These are phyloP conservation scores for Niebla homalea DNA, from an alignment of 495 filamentous ascomycete species.

Conservation along the genomic window DNA sequence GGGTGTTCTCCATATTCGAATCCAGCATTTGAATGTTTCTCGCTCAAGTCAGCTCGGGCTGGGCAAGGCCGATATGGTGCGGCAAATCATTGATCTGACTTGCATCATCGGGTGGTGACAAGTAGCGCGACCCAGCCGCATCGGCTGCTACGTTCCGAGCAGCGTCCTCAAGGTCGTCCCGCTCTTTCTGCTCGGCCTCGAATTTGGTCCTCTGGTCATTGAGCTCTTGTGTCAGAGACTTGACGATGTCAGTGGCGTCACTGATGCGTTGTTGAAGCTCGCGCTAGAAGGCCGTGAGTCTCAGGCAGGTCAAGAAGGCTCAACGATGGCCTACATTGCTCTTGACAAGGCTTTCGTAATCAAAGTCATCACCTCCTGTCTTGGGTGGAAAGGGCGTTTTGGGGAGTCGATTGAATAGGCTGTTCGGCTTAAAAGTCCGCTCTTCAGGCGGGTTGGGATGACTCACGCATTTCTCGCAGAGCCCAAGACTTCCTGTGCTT, in stretches of 20 bases:
- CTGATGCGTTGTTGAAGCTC: conserved; percentile 38
- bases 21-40: too few species aligned
- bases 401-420: conserved; percentile 36
- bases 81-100: not conserved
- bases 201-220: conserved; percentile 39
- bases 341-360: conserved; percentile 45
- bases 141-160: conserved; percentile 21
- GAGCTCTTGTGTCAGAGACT: conserved; percentile 40
- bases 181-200: conserved; percentile 32
- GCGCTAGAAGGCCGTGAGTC: conserved; percentile 23
- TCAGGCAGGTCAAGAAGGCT: not conserved
- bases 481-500: conserved; percentile 40
- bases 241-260: conserved; percentile 38
- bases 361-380: conserved; percentile 43
- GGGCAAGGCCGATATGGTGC: too few species aligned
- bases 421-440: conserved; percentile 1
- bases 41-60: too few species aligned
- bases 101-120: not conserved
- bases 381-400: conserved; percentile 47
- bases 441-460: not conserved
- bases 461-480: conserved; percentile 35
- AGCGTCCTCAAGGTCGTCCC: conserved; percentile 42
- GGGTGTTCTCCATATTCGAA: too few species aligned
- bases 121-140: not conserved
- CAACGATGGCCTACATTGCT: conserved; percentile 31